Base-by-base conservation (phyloP, 192 early-diverging fungal species). In the Podila clonocystis region DNA sequence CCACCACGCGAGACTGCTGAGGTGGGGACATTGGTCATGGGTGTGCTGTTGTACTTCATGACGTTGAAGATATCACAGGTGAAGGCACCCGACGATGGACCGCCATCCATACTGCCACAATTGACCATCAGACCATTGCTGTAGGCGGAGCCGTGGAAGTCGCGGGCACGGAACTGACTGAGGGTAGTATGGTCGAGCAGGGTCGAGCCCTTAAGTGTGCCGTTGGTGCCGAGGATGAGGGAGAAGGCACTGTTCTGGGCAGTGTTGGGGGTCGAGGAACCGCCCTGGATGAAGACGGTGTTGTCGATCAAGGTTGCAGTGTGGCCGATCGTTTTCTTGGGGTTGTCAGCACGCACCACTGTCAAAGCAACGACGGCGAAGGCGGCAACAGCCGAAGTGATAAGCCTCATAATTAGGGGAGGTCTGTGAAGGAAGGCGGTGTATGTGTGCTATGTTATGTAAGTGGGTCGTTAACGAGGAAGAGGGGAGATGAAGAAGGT, bases 251-350 rank as follows among this genome's bases (percentile, higher is more conserved):
- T 58, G 9, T 65, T 71, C 20, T 50, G 49, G 19, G 64, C 20
- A 17, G 5, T 22, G 31, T 49, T 59, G 1, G 24, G 61, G 17
- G 57, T 4, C 0, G 33, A 33, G 7, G 11, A 26, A 17, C 77
- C 77, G 7, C 77, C 77, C 62, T 73, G 77, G 19, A 80, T 80
- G 52, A 73, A 80, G 45, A 80, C 62, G 4, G 67, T 73, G 15
- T 65, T 68, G 45, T 69, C 71, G 19, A 67, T 24, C 12, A 80
- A 17, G 9, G 38, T 33, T 1, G 71, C 77, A 0, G 77, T 68
- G 29, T 80, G 77, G 15, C 77, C 77, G 24, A 50, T 3, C 15
- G 65, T 67, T 45, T 24, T 31, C 3, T n/a, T 48, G 41, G 75
- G 69, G 19, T 65, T n/a, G 29, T n/a, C 52, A n/a, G 52, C 59